These are phyloP conservation scores for Glycine tomentella DNA, from an alignment of 306 rosid genomes.

Conservation along the genomic window DNA sequence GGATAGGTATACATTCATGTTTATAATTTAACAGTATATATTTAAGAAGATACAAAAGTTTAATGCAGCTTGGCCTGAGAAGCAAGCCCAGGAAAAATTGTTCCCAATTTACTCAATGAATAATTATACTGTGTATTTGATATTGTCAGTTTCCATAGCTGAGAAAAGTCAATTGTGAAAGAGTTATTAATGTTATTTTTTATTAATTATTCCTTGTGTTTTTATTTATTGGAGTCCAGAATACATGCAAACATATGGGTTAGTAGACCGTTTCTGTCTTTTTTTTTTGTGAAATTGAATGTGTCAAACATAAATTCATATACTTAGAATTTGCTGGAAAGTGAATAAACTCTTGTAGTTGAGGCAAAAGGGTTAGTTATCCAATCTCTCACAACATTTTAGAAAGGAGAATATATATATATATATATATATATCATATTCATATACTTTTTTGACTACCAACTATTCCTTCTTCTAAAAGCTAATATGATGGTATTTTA, in stretches of 20 bases:
- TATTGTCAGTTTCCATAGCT: background rate
- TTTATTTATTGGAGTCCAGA: background rate
- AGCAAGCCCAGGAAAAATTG: background rate
- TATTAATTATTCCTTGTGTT: background rate
- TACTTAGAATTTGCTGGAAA: background rate
- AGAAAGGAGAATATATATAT: background rate
- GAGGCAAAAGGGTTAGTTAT: background rate
- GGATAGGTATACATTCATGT: slow-evolving; percentile 43
- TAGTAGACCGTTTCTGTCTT: background rate
- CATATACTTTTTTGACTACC: background rate
- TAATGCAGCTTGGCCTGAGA: background rate
- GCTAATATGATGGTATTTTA: slow-evolving; percentile 15
- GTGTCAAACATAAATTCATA: background rate
- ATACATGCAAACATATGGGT: slow-evolving; percentile 4
- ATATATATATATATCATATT: too few species aligned
- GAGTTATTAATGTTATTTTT: background rate
- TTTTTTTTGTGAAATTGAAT: background rate
- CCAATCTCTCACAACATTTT: background rate
- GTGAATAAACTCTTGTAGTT: background rate
- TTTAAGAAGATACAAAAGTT: background rate
- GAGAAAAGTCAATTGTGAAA: slow-evolving; percentile 16
- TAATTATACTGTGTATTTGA: background rate
- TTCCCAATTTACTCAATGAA: background rate
- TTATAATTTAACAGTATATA: slow-evolving; percentile 14
- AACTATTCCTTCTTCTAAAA: background rate